Evolutionary conservation across 805 yeast species (phyloP).

Genomic region (Candida incommunis): DNA sequence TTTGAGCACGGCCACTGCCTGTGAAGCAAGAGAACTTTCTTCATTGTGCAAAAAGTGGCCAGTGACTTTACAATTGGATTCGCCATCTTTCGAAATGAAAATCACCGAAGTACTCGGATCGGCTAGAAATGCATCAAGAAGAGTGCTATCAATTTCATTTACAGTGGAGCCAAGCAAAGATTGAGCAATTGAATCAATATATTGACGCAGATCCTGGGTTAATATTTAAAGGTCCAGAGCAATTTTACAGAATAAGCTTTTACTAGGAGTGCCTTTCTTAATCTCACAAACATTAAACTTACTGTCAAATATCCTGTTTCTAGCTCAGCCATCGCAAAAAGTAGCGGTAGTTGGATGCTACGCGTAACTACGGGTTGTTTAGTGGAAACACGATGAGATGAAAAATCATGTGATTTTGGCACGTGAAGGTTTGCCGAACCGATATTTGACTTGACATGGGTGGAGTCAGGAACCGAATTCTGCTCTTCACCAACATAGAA

Average conservation of each 20-base stretch:
- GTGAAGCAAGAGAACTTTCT: constrained; percentile 7
- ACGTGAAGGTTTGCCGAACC: too few species aligned
- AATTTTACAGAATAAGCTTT: too few species aligned
- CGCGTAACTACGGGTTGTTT: too few species aligned
- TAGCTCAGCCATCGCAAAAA: neutral
- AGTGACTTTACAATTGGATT: neutral
- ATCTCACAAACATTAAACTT: neutral
- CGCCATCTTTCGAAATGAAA: neutral
- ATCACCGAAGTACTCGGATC: neutral
- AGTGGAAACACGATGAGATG: too few species aligned
- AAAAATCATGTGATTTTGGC: too few species aligned
- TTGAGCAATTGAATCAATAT: neutral
- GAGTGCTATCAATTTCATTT: neutral
- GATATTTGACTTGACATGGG: too few species aligned
- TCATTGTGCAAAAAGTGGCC: neutral
- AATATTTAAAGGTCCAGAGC: too few species aligned
- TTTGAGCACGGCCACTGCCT: constrained; percentile 15
- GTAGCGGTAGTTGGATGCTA: too few species aligned
- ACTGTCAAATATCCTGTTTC: neutral
- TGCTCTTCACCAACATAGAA: too few species aligned
- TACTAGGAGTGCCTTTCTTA: too few species aligned
- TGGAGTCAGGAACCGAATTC: too few species aligned
- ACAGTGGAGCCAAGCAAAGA: neutral
- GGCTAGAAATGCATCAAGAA: neutral
- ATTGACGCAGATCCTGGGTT: neutral